Base-by-base conservation (phyloP, 768 basidiomycete genomes). In the Suillus bovinus region DNA sequence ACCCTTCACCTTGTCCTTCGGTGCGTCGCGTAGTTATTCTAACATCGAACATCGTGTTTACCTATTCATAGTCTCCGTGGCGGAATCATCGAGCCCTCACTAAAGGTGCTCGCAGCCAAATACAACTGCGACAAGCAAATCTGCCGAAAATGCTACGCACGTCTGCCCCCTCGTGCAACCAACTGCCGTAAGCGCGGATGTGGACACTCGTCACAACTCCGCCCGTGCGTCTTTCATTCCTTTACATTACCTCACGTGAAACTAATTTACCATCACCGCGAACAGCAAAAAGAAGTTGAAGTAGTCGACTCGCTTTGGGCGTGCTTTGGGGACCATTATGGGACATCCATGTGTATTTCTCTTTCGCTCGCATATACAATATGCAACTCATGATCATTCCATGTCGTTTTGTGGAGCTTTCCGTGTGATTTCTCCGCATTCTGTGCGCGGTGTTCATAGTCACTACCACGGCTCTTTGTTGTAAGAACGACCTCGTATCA, bases 71-170 rank as follows among this genome's bases (percentile, higher is more conserved):
- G 91, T 83, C 93, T 96, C 70, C 91, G 94, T 77, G 96, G 97
- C 65, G 97, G 97, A 58, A 94, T 99, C 83, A 99, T 99, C 69
- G 97, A 99, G 82, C 97, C 97, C 65, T 99, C 97, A 67, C 82
- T 99, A 73, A 98, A 98, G 81, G 94, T 94, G 46, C 87, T 99
- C 64, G 97, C 97, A 62, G 85, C 90, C 76, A 96, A 96, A 79
- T 97, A 95, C 88, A 98, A 98, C 82, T 98, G 95, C 78, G 94
- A 97, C 81, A 96, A 96, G 85, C 93, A 96, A 77, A 98, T 98
- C 72, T 99, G 97, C 86, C 94, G 97, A 79, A 98, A 98, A 80
- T 99, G 97, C 84, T 99, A 99, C 78, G 97, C 97, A 50, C 96
- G 97, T 71, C 96, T 99, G 70, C 96, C 97, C 67, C 96, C 96